These are phyloP conservation scores for Juglanconis juglandina DNA, from an alignment of 2,329 filamentous ascomycete genomes.

Conservation along the genomic window DNA sequence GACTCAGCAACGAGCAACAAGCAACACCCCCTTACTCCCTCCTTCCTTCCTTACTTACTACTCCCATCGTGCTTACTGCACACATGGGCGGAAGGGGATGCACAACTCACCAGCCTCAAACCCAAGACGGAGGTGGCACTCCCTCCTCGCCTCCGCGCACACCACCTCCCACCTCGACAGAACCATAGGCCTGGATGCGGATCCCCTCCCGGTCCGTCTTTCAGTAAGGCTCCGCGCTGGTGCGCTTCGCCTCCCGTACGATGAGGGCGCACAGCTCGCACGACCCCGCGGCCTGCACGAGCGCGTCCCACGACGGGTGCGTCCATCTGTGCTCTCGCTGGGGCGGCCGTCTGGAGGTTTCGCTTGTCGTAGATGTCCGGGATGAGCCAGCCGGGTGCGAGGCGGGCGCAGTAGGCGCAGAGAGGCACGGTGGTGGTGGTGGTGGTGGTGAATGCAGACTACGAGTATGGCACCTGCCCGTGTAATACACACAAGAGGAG, in stretches of 20 bases:
- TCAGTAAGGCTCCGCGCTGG: not conserved
- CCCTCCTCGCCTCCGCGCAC: not conserved
- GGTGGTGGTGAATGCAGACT: no score
- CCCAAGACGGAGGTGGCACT: not conserved
- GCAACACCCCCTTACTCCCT: no score
- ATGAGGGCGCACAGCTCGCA: constrained; percentile 1
- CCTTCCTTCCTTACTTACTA: no score
- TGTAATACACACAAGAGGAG: no score
- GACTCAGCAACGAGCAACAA: no score
- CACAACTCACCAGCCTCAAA: not conserved
- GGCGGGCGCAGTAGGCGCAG: not conserved
- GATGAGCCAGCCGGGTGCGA: not conserved
- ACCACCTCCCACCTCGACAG: not conserved
- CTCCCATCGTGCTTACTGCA: no score
- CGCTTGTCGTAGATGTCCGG: not conserved
- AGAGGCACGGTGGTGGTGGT: not conserved
- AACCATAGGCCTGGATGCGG: not conserved
- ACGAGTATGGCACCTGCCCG: no score
- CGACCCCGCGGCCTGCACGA: not conserved
- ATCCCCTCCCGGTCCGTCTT: not conserved
- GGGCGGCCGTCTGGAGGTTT: not conserved
- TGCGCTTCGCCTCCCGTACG: not conserved
- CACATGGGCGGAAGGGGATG: no score
- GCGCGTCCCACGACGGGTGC: not conserved
- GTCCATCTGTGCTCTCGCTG: not conserved